Conservation (phyloP, 1,139 yeast genomes). For the Eremothecium gossypii region DNA sequence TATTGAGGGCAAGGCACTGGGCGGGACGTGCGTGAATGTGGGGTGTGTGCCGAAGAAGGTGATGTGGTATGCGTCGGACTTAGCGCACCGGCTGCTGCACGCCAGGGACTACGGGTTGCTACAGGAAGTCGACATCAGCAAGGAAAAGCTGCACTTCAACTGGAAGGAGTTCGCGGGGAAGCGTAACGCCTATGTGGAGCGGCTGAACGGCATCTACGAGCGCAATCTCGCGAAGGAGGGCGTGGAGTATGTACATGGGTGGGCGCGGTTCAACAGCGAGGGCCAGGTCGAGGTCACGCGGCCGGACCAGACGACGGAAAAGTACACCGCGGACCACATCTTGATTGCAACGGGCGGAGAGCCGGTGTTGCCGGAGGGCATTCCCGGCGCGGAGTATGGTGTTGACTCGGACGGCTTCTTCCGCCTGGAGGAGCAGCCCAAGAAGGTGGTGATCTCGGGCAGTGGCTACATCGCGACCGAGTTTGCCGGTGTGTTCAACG, state of each 20-base stretch:
- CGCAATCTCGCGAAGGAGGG: slow-evolving; percentile 79
- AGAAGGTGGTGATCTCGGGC: slow-evolving; percentile 88
- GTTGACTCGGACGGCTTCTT: slow-evolving; percentile 90
- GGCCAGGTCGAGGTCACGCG: slow-evolving; percentile 74
- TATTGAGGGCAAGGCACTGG: slow-evolving; percentile 72
- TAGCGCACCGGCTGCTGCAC: slow-evolving; percentile 64
- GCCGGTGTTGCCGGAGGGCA: slow-evolving; percentile 54
- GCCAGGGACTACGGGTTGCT: slow-evolving; percentile 76
- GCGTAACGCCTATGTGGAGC: slow-evolving; percentile 81
- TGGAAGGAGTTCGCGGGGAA: slow-evolving; percentile 76
- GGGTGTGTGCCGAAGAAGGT: slow-evolving; percentile 99
- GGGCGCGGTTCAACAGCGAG: slow-evolving; percentile 61
- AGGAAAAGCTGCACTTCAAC: slow-evolving; percentile 44
- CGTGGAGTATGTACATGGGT: slow-evolving; percentile 82
- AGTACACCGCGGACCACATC: slow-evolving; percentile 70
- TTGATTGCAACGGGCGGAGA: slow-evolving; percentile 92
- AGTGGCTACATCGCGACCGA: slow-evolving; percentile 98
- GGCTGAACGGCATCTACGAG: slow-evolving; percentile 90
- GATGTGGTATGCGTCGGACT: slow-evolving; percentile 95
- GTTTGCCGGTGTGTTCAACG: slow-evolving; percentile 86
- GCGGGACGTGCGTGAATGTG: slow-evolving; percentile 98
- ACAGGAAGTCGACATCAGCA: slow-evolving; percentile 44
- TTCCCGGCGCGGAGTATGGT: slow-evolving; percentile 79
- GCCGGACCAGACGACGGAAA: slow-evolving; percentile 45
- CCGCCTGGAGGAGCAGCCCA: slow-evolving; percentile 69